Evolutionary conservation across 768 basidiomycete genomes (phyloP).

Genomic region (Rhodotorula babjevae): DNA sequence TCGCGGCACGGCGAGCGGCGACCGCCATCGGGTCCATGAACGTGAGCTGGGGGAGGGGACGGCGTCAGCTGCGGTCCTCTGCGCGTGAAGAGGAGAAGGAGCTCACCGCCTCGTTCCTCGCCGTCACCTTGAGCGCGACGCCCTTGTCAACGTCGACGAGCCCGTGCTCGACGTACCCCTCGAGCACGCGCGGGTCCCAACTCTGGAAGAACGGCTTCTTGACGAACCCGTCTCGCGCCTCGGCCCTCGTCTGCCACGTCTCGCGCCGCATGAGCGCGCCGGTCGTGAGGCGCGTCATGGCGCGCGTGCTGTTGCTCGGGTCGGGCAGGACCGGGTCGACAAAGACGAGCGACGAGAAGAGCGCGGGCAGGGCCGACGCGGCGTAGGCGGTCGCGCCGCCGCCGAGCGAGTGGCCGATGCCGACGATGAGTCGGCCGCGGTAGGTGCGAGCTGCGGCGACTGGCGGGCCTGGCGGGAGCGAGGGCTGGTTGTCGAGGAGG

Average conservation of each 20-base stretch:
- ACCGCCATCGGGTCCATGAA: conserved; percentile 36
- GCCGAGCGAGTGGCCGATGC: conserved; percentile 78
- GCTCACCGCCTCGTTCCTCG: conserved; percentile 39
- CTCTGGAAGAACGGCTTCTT: conserved; percentile 61
- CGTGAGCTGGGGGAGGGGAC: conserved; percentile 16
- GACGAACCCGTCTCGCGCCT: conserved; percentile 56
- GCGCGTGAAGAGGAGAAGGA: background rate
- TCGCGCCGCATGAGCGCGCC: conserved; percentile 60
- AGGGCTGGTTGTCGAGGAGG: conserved; percentile 12
- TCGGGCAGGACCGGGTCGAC: conserved; percentile 68
- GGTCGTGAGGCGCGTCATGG: conserved; percentile 32
- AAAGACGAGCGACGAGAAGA: conserved; percentile 69
- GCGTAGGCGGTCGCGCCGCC: conserved; percentile 66
- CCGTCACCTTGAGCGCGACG: conserved; percentile 36
- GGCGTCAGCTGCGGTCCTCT: background rate
- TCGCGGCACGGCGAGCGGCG: conserved; percentile 32
- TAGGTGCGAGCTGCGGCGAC: conserved; percentile 7
- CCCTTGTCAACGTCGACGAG: conserved; percentile 19
- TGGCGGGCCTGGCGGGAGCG: background rate
- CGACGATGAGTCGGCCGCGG: conserved; percentile 51
- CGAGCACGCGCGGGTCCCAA: conserved; percentile 36
- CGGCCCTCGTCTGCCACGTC: conserved; percentile 65
- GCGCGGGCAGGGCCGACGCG: conserved; percentile 50
- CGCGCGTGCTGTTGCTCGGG: conserved; percentile 20
- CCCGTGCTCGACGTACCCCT: conserved; percentile 34